Base-by-base conservation (phyloP, 2,329 filamentous ascomycete species). In the Neurospora sp. region DNA sequence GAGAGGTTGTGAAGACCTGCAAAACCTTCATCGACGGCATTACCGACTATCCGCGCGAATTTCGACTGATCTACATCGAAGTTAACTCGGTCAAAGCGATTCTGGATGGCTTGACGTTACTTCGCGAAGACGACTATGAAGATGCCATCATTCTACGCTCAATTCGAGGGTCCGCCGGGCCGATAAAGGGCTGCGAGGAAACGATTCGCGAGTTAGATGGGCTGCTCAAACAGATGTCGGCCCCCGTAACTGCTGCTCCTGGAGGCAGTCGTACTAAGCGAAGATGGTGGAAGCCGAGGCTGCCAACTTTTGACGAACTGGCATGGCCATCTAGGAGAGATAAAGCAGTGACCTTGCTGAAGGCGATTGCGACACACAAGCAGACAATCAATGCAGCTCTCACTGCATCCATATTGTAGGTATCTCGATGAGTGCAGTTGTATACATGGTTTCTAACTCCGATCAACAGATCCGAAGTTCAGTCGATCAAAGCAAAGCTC, bases 11-110 rank as follows among this genome's bases (percentile, higher is more conserved):
- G 1, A 52, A 28, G 19, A 52, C 43, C 3, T 74, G 72, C 70
- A 71, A 71, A 38, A n/a, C n/a, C n/a, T 72, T 68, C 15, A 68
- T 74, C 12, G 70, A 71, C 33, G 62, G 66, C 2, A 68, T 70
- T 6, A 40, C 41, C 3, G 57, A 71, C 23, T 67, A 68, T 17
- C 73, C 73, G 1, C 66, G 40, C 1, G 72, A 74, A 10, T 39
- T 74, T 1, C 72, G 71, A 8, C 40, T 71, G 1, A 74, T 74
- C n/a, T 68, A 68, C 33, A 38, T 74, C 41, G 71, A 74, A 37
- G 52, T 69, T 0, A 69, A 41, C 2, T 66, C 70, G 0, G 65
- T 74, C 4, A 57, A 38, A 3, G 19, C 67, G 2, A 28, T 74
- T 1, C 36, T 73, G 5, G 52, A 74, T 11, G 66, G 69, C 8